Evolutionary conservation across 106 monocot genomes (phyloP), one percentile per base, ranked within the genome.

Genomic region (Posidonia australis): DNA sequence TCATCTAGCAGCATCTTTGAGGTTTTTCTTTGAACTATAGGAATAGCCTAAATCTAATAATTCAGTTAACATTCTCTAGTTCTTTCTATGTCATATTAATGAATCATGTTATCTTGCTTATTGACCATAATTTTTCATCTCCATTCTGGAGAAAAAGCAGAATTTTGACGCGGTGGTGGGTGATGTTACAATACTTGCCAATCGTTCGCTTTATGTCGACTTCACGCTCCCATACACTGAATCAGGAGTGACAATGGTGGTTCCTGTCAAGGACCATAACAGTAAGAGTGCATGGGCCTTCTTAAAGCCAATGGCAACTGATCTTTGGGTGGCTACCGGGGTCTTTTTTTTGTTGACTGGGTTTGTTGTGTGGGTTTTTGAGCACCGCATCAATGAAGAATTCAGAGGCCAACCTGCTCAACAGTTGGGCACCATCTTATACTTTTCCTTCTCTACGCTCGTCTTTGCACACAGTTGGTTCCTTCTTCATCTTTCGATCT

Each of bases 391-490:
- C 58, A 87, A 83, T 26, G 17, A 51, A 0, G 77, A 80, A 13
- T 83, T 87, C 63, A 71, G 80, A 67, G 87, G 83, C 12, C 16
- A 49, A 9, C 75, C 67, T 17, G 0, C 41, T 5, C 26, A 73
- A 25, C 87, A 87, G 47, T 20, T 82, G 1, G 80, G 83, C 36
- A 70, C 77, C 0, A 44, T 80, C 21, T 83, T 87, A 63, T 87
- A 81, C 67, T 87, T 87, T 70, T 30, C 75, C 29, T 87, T 87
- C 77, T 83, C 87, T n/a, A 83, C 78, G n/a, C 46, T 83, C 5
- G 80, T 83, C 44, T 83, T 76, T 32, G 76, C 83, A 0, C 84
- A 94, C 67, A 79, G 85, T 77, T 53, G 9, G 12, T 3, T 28
- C 21, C 52, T n/a, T n/a, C 67, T 59, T 66, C 3, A 9, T 25